These are phyloP conservation scores for Neoboletus brunneissimus DNA, from an alignment of 768 basidiomycete species.

Conservation along the genomic window DNA sequence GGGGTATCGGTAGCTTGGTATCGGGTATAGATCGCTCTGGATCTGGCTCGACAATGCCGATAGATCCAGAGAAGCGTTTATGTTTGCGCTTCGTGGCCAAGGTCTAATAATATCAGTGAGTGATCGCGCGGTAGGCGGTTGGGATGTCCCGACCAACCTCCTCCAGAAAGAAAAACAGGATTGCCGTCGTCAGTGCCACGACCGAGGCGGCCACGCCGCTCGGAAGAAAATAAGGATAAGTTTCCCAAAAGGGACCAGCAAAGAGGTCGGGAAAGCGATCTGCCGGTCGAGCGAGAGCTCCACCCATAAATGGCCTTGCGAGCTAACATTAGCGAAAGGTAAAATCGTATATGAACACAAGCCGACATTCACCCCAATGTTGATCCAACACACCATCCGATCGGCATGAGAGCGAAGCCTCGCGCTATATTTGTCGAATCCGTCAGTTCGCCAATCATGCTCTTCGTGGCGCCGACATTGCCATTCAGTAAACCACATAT, in stretches of 20 bases:
- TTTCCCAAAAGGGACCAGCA: constrained; percentile 43
- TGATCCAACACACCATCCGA: constrained; percentile 30
- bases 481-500: constrained; percentile 34
- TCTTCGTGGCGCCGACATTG: constrained; percentile 45
- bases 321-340: not conserved
- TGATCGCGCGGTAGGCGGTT: not conserved
- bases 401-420: constrained; percentile 29
- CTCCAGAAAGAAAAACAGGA: constrained; percentile 46
- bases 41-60: not conserved
- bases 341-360: not conserved
- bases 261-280: constrained; percentile 52
- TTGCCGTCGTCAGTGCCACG: constrained; percentile 43
- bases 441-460: constrained; percentile 62
- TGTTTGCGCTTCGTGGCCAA: constrained; percentile 7
- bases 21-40: constrained; percentile 2
- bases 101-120: constrained; percentile 13
- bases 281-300: constrained; percentile 50
- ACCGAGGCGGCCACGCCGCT: constrained; percentile 58
- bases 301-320: constrained; percentile 44
- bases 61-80: not conserved
- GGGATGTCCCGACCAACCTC: constrained; percentile 38
- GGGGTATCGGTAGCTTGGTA: constrained; percentile 36
- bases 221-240: constrained; percentile 62
- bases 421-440: constrained; percentile 38
- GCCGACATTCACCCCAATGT: constrained; percentile 35